These are phyloP conservation scores for Gymnopus androsaceus DNA, from an alignment of 1,284 basidiomycete species.

Conservation along the genomic window DNA sequence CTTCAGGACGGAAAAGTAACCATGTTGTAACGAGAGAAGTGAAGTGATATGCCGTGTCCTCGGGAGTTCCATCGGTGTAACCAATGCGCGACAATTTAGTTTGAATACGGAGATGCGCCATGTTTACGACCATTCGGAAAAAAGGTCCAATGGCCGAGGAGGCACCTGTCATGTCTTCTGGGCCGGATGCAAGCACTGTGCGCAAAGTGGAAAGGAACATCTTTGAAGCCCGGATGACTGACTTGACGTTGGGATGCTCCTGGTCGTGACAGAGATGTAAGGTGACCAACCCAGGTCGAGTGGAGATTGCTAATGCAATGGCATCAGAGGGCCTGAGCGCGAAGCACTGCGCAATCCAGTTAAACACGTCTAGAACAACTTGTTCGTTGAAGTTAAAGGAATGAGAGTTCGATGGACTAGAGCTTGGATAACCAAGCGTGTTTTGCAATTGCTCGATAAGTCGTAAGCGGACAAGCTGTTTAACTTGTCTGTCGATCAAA, in stretches of 20 bases:
- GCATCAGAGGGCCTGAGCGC: constrained; percentile 9
- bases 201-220: not conserved
- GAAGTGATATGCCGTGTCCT: constrained; percentile 12
- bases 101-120: constrained; percentile 8
- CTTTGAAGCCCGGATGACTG: not conserved
- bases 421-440: not conserved
- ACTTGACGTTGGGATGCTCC: too few species aligned
- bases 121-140: constrained; percentile 14
- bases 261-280: constrained; percentile 9
- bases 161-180: not conserved
- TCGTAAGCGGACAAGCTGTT: constrained; percentile 16
- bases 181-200: not conserved
- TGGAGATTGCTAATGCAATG: constrained; percentile 13
- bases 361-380: constrained; percentile 10
- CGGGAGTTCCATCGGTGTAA: constrained; percentile 4
- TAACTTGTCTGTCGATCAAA: not conserved
- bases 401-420: not conserved
- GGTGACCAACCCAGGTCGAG: constrained; percentile 7
- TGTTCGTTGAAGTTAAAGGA: not conserved
- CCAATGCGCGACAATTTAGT: constrained; percentile 13
- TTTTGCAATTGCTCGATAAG: constrained; percentile 16
- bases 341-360: constrained; percentile 17
- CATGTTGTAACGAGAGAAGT: constrained; percentile 10
- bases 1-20: constrained; percentile 17
- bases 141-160: not conserved